phyloP scores from a whole-genome alignment of 495 filamentous ascomycete genomes.

The Amphirosellinia nigrospora region DNA sequence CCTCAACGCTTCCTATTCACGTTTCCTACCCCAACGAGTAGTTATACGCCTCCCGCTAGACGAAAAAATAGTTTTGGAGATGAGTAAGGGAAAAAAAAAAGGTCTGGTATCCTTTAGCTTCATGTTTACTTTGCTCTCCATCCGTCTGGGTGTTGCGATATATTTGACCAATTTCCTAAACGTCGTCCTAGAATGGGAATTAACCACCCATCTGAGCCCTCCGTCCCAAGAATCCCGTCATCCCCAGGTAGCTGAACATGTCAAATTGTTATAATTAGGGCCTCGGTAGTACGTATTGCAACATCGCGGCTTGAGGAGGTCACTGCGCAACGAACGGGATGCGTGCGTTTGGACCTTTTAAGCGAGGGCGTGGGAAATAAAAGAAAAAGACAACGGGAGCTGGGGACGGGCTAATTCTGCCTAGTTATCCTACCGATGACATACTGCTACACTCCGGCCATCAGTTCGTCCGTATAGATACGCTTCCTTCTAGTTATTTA shows the following conservation, averaged over 20 bases:
- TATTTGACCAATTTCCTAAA: not conserved
- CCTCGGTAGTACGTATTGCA: not conserved
- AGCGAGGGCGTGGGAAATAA: slow-evolving; percentile 16
- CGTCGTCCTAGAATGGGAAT: not conserved
- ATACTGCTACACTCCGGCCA: slow-evolving; percentile 12
- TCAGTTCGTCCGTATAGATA: slow-evolving; percentile 8
- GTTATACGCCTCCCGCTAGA: not conserved
- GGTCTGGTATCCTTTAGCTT: not conserved
- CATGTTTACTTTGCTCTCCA: slow-evolving; percentile 7
- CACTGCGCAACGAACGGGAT: not conserved
- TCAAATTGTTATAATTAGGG: slow-evolving; percentile 3
- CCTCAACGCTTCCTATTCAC: slow-evolving; percentile 9
- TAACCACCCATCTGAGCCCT: not conserved
- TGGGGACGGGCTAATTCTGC: slow-evolving; percentile 12
- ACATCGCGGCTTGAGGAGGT: slow-evolving; percentile 18
- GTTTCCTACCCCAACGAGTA: not conserved
- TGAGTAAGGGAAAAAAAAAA: too few species aligned
- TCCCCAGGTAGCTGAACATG: not conserved
- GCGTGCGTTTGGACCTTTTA: slow-evolving; percentile 7
- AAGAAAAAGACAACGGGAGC: not conserved
- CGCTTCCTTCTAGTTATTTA: slow-evolving; percentile 17
- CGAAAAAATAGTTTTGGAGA: not conserved
- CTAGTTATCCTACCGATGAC: not conserved
- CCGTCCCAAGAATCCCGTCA: not conserved
- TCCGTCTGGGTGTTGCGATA: slow-evolving; percentile 20